phyloP scores from a whole-genome alignment of 768 basidiomycete genomes.

The Rhizopogon roseolus region DNA sequence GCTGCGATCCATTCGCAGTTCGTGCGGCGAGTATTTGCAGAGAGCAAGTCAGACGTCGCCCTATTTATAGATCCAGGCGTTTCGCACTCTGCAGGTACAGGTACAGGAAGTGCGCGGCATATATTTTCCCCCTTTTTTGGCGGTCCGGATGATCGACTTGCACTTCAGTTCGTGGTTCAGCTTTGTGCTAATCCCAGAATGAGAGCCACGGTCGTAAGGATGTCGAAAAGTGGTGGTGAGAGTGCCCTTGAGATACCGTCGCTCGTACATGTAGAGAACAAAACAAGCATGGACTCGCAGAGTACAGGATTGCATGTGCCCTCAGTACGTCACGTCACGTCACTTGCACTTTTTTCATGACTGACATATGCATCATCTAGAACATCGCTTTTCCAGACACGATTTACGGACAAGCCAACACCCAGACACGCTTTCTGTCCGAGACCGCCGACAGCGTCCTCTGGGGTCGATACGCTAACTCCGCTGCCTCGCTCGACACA shows the following conservation, averaged over 20 bases:
- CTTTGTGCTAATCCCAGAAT: conserved; percentile 58
- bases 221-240: conserved; percentile 33
- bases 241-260: conserved; percentile 47
- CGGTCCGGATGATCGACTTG: conserved; percentile 89
- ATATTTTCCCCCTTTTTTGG: conserved; percentile 90
- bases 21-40: conserved; percentile 76
- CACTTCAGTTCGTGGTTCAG: conserved; percentile 78
- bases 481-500: conserved; percentile 6
- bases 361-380: conserved; percentile 22
- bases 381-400: conserved; percentile 59
- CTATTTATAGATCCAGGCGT: conserved; percentile 77
- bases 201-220: conserved; percentile 68
- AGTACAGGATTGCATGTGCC: conserved; percentile 1
- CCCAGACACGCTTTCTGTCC: conserved; percentile 65
- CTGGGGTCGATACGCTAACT: conserved; percentile 60
- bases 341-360: not conserved
- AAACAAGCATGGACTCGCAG: conserved; percentile 32
- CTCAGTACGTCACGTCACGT: conserved; percentile 5
- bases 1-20: conserved; percentile 74
- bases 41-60: conserved; percentile 71
- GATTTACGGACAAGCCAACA: conserved; percentile 59
- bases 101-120: conserved; percentile 40
- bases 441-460: conserved; percentile 78
- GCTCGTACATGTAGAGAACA: conserved; percentile 55
- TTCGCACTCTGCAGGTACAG: conserved; percentile 10